A percentile compares a stretch with the other conserved stretches of the same genome.
Evolutionary conservation across 495 filamentous ascomycete genomes (phyloP).

Genomic region (Aspergillus affinis): DNA sequence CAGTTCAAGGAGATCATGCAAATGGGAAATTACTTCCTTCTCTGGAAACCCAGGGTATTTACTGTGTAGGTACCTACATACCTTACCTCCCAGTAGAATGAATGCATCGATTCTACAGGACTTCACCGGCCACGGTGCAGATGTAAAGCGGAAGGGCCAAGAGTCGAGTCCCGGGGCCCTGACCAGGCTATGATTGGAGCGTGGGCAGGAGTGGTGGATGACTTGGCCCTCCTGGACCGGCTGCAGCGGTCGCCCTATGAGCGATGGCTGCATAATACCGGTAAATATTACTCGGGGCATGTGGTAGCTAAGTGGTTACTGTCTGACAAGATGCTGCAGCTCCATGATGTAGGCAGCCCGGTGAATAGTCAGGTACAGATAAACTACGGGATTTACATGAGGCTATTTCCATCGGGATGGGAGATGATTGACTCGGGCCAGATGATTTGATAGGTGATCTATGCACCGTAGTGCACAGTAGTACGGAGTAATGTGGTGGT

Average conservation of each 20-base stretch:
- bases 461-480: no score
- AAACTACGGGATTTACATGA: neutral
- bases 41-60: neutral
- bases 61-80: neutral
- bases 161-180: constrained; percentile 2
- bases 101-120: no score
- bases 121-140: neutral
- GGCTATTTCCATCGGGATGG: neutral
- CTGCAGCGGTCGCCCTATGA: constrained; percentile 8
- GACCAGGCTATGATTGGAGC: constrained; percentile 1
- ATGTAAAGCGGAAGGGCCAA: constrained; percentile 8
- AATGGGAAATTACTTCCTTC: neutral
- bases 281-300: constrained; percentile 1
- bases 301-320: neutral
- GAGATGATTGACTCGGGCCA: no score
- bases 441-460: no score
- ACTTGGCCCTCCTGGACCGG: constrained; percentile 12
- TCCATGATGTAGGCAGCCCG: neutral
- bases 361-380: neutral
- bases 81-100: neutral
- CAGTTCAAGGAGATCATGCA: neutral
- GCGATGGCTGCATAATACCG: constrained; percentile 6
- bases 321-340: neutral
- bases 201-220: constrained; percentile 11
- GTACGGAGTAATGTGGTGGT: no score